Conservation (phyloP, 2,329 filamentous ascomycete species). For the Sporothrix brasiliensis region DNA sequence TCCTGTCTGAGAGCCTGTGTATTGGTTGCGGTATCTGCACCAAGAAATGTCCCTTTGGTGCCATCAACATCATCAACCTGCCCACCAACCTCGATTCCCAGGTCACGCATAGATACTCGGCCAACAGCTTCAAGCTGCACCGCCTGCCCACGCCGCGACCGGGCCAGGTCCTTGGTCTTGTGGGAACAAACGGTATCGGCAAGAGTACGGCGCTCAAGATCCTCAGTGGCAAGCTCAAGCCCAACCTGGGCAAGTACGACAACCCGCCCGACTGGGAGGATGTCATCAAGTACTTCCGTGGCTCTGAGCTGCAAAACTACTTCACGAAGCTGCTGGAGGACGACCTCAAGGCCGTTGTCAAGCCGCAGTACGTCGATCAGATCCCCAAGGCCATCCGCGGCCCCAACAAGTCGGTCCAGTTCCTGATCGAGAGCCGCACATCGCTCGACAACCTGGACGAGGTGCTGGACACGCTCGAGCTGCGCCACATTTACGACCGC, state of each 20-base stretch:
- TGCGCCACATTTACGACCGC: slow-evolving; percentile 75
- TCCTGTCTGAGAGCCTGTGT: slow-evolving; percentile 91
- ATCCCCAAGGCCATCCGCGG: slow-evolving; percentile 90
- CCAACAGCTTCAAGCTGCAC: slow-evolving; percentile 99
- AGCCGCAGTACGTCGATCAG: slow-evolving; percentile 99
- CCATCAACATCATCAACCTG: slow-evolving; percentile 99
- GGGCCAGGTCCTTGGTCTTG: slow-evolving; percentile 91
- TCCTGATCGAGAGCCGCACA: slow-evolving; percentile 73
- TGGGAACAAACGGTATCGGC: slow-evolving; percentile 99
- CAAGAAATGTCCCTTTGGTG: slow-evolving; percentile 98
- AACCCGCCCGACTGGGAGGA: slow-evolving; percentile 99
- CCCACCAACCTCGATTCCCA: slow-evolving; percentile 98
- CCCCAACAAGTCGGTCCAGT: slow-evolving; percentile 75
- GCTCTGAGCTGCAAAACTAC: slow-evolving; percentile 97
- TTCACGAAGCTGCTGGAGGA: slow-evolving; percentile 98
- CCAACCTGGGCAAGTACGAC: slow-evolving; percentile 91
- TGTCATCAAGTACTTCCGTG: slow-evolving; percentile 96
- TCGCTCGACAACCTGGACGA: slow-evolving; percentile 79
- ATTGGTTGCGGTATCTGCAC: slow-evolving; percentile 99
- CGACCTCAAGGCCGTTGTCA: slow-evolving; percentile 94
- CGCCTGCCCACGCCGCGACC: slow-evolving; percentile 93
- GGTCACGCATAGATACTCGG: slow-evolving; percentile 97
- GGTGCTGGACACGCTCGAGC: slow-evolving; percentile 73
- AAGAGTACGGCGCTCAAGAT: slow-evolving; percentile 99
- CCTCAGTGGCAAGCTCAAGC: slow-evolving; percentile 96